Evolutionary conservation across 345 rosid genomes (phyloP).

Genomic region (Iberis pinnata): DNA sequence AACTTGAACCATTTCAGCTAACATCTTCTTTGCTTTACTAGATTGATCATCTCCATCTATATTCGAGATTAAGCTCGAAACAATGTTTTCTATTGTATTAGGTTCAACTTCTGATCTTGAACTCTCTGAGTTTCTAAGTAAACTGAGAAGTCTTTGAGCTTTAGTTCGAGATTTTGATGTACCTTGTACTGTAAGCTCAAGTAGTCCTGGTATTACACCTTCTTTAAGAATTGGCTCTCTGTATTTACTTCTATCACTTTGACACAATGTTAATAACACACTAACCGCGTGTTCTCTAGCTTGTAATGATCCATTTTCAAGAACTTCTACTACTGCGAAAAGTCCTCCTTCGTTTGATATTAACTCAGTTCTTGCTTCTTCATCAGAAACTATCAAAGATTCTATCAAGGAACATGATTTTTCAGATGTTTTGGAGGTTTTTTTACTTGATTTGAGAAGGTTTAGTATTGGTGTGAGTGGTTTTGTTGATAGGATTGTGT

Average conservation of each 20-base stretch:
- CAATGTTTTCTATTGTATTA: conserved; percentile 75
- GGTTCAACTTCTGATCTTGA: conserved; percentile 67
- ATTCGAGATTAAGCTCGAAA: conserved; percentile 78
- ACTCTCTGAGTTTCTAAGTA: conserved; percentile 61
- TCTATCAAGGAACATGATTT: conserved; percentile 72
- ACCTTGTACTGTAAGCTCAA: conserved; percentile 91
- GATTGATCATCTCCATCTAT: conserved; percentile 81
- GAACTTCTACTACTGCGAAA: conserved; percentile 66
- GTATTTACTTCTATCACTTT: conserved; percentile 73
- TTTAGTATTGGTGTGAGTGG: conserved; percentile 50
- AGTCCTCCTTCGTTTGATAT: conserved; percentile 68
- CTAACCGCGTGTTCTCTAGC: conserved; percentile 83
- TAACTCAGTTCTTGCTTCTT: conserved; percentile 46
- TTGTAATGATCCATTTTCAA: conserved; percentile 74
- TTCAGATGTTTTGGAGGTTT: conserved; percentile 70
- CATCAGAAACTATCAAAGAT: conserved; percentile 58
- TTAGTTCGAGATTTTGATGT: conserved; percentile 65
- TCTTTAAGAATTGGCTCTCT: conserved; percentile 80
- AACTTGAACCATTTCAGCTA: conserved; percentile 90
- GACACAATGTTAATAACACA: conserved; percentile 61
- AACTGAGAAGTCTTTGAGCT: conserved; percentile 55
- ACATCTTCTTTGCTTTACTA: conserved; percentile 81
- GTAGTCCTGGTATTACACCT: conserved; percentile 94
- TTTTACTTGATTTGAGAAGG: conserved; percentile 58
- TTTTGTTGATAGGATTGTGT: conserved; percentile 37